Evolutionary conservation across 495 filamentous ascomycete species (phyloP).

Genomic region (Talaromyces proteolyticus): DNA sequence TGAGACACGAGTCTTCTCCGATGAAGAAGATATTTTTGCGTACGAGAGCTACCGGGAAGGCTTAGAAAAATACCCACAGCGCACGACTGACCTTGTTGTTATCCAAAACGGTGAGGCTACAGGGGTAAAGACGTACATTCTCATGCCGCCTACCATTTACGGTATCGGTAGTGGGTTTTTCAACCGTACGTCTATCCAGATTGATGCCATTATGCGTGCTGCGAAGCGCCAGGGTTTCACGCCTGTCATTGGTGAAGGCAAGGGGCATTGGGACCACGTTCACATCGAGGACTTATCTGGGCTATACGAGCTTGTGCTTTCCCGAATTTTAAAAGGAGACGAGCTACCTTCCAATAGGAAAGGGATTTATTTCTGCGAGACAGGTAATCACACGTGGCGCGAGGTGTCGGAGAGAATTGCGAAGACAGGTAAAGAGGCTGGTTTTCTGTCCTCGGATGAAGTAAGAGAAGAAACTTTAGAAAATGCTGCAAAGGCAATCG

Average conservation of each 20-base stretch:
- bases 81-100: conserved; percentile 40
- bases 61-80: conserved; percentile 30
- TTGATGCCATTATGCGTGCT: conserved; percentile 20
- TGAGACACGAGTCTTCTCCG: conserved; percentile 27
- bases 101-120: conserved; percentile 27
- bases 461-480: conserved; percentile 25
- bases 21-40: conserved; percentile 36
- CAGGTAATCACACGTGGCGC: conserved; percentile 30
- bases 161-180: conserved; percentile 38
- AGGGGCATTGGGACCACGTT: conserved; percentile 39
- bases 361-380: conserved; percentile 40
- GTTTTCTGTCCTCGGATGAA: conserved; percentile 19
- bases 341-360: conserved; percentile 30
- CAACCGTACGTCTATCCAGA: conserved; percentile 33
- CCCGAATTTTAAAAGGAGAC: conserved; percentile 10
- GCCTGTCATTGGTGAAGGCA: conserved; percentile 28
- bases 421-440: conserved; percentile 22
- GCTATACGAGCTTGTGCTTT: conserved; percentile 25
- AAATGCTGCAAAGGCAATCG: conserved; percentile 23
- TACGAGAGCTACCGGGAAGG: conserved; percentile 29
- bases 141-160: conserved; percentile 44
- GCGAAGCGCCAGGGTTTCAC: conserved; percentile 20
- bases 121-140: conserved; percentile 37
- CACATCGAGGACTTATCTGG: conserved; percentile 39
- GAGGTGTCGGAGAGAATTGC: conserved; percentile 29